Conservation (phyloP, 129 eudicot species). For the Apium graveolens region DNA sequence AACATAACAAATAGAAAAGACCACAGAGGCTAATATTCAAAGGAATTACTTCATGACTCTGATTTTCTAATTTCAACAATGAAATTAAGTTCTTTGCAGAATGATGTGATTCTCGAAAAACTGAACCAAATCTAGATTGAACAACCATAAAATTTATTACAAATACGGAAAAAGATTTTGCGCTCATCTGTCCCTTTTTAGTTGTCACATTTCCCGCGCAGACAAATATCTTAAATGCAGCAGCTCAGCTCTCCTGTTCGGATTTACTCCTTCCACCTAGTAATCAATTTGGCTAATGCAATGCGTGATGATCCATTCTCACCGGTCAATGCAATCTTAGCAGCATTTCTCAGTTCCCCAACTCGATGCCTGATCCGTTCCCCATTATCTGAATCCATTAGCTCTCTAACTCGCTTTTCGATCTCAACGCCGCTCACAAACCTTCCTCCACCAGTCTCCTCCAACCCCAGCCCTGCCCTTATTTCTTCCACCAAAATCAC, state of each 20-base stretch:
- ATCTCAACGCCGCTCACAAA: conserved; percentile 26
- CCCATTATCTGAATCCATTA: conserved; percentile 26
- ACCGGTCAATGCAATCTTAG: conserved; percentile 15
- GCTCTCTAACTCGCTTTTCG: conserved; percentile 25
- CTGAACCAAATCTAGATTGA: too few relatives aligned
- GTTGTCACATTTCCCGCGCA: too few relatives aligned
- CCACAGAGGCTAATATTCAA: too few relatives aligned
- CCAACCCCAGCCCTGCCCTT: conserved; percentile 22
- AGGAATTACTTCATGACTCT: too few relatives aligned
- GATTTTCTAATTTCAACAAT: too few relatives aligned
- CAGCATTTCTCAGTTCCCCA: conserved; percentile 17
- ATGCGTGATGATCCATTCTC: conserved; percentile 30
- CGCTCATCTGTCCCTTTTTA: too few relatives aligned
- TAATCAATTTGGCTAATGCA: conserved; percentile 26
- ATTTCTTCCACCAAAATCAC: conserved; percentile 33
- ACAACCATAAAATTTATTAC: too few relatives aligned
- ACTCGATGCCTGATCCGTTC: conserved; percentile 16
- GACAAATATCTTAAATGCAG: neutral
- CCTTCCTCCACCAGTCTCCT: conserved; percentile 16
- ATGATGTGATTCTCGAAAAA: too few relatives aligned
- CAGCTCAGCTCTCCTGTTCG: neutral
- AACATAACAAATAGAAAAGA: too few relatives aligned
- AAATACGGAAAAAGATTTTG: too few relatives aligned
- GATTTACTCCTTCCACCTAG: neutral
- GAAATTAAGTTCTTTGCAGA: too few relatives aligned